Evolutionary conservation across 2,329 filamentous ascomycete species (phyloP), one percentile per base, ranked within the genome.

Genomic region (Fusarium sp.): DNA sequence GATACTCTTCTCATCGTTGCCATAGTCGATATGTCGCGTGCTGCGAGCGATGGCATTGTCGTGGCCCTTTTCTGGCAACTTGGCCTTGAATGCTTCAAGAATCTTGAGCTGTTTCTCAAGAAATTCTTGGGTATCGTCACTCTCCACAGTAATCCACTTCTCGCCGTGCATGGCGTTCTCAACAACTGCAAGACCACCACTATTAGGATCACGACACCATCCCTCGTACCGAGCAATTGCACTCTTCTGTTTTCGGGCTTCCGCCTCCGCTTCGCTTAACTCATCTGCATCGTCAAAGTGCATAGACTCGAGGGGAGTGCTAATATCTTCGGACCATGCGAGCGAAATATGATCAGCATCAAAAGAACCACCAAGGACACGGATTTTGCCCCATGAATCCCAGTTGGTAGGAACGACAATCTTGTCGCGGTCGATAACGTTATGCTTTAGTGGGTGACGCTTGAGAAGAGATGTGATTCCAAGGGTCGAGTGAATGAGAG

Each of bases 311-410:
- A 77, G 72, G 11, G 84, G 83, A 52, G 85, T 87, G 76, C 94
- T 90, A 54, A 96, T 92, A 72, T 97, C 94, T 60, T 93, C 87
- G 3, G 92, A 91, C 96, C 96, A 99, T 53, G 91, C 93, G 64
- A 90, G 88, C 75, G 93, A 96, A 45, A 97, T 87, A 17, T 89
- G 88, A 83, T 99, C 96, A 26, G 97, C 93, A 73, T 98, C 94
- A 76, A 98, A 98, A 0, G 91, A 93, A 78, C 97, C 96, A 58
- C 94, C 90, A 32, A 98, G 85, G 46, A 98, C 94, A 44, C 95
- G 89, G 66, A 99, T 98, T 82, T 98, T 99, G 65, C 94, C 95
- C 93, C 94, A 98, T 0, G 95, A 98, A 81, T 99, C 96, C 96
- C 96, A 99, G 80, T 98, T 98, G 18, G 95, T 92, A 3, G 95